phyloP scores from a whole-genome alignment of 1,284 basidiomycete species.

The Papiliotrema flavescens region DNA sequence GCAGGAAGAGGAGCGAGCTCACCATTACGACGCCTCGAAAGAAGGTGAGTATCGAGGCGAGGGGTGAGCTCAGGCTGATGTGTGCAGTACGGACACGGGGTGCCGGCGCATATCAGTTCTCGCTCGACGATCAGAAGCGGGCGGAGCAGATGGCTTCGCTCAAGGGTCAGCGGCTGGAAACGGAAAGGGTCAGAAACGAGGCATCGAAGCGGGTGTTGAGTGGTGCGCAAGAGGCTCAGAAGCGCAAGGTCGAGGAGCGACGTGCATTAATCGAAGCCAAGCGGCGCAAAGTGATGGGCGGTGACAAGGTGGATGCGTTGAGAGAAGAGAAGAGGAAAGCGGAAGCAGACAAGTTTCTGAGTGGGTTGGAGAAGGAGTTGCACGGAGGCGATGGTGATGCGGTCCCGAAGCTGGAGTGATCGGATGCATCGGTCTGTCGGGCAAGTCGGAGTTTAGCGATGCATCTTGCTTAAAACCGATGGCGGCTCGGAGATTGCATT shows the following conservation, averaged over 20 bases:
- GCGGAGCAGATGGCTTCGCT: conserved; percentile 74
- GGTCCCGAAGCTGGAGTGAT: not conserved
- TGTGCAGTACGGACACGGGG: conserved; percentile 65
- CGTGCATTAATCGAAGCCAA: conserved; percentile 73
- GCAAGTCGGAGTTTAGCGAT: not conserved
- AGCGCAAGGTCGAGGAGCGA: conserved; percentile 76
- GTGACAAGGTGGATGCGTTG: conserved; percentile 30
- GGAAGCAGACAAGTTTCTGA: conserved; percentile 38
- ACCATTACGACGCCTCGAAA: conserved; percentile 74
- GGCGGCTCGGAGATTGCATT: not conserved
- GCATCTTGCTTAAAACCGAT: not conserved
- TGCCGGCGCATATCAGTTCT: conserved; percentile 86
- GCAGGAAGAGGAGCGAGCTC: conserved; percentile 62
- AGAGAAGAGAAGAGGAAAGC: conserved; percentile 21
- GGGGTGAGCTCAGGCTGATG: too few species aligned
- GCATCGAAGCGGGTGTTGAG: conserved; percentile 15
- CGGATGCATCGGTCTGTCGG: not conserved
- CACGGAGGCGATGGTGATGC: not conserved
- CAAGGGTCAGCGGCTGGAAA: conserved; percentile 63
- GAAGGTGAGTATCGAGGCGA: conserved; percentile 56
- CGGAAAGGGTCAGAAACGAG: conserved; percentile 57
- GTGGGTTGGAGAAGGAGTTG: conserved; percentile 31
- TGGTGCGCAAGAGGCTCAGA: conserved; percentile 64
- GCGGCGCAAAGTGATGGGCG: conserved; percentile 60
- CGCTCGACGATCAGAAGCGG: conserved; percentile 71